A percentile compares a stretch with the other conserved stretches of the same genome.
Evolutionary conservation across 805 yeast species (phyloP).

Genomic region (Wickerhamomyces rabaulensis): DNA sequence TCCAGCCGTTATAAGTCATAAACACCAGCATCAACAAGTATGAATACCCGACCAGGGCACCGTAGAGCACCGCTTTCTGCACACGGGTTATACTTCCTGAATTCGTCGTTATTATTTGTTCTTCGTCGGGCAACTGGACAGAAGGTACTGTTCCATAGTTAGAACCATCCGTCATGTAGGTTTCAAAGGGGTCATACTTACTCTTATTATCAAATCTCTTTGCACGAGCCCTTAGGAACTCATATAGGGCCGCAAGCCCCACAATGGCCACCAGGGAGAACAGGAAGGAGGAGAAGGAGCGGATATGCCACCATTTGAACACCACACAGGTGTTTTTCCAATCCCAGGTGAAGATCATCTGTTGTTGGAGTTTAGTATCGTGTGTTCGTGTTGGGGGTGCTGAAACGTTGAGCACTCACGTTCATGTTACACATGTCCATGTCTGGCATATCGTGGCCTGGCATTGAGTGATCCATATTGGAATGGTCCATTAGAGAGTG

Average conservation of each 20-base stretch:
- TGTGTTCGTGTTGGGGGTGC: not conserved
- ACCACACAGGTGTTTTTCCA: conserved; percentile 68
- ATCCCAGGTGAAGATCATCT: conserved; percentile 77
- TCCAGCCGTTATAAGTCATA: conserved; percentile 87
- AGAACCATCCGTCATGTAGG: not conserved
- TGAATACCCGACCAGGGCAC: conserved; percentile 62
- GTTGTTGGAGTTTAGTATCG: not conserved
- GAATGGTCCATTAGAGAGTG: conserved; percentile 12
- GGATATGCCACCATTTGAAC: conserved; percentile 77
- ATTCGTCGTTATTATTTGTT: conserved; percentile 6
- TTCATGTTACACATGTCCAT: conserved; percentile 47
- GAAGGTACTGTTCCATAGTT: conserved; percentile 2
- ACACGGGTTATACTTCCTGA: conserved; percentile 18
- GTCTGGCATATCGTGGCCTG: conserved; percentile 21
- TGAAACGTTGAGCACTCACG: conserved; percentile 23
- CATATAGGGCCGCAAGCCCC: conserved; percentile 52
- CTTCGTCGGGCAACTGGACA: conserved; percentile 6
- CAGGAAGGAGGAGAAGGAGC: conserved; percentile 43
- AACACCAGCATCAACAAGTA: conserved; percentile 74
- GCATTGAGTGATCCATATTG: conserved; percentile 22
- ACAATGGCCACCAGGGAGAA: conserved; percentile 46
- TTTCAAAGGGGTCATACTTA: conserved; percentile 10
- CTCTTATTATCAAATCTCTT: conserved; percentile 16
- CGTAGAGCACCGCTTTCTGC: conserved; percentile 45
- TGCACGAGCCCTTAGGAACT: conserved; percentile 37